phyloP scores from a whole-genome alignment of 805 yeast genomes.

The Candida methanosorbosa region DNA sequence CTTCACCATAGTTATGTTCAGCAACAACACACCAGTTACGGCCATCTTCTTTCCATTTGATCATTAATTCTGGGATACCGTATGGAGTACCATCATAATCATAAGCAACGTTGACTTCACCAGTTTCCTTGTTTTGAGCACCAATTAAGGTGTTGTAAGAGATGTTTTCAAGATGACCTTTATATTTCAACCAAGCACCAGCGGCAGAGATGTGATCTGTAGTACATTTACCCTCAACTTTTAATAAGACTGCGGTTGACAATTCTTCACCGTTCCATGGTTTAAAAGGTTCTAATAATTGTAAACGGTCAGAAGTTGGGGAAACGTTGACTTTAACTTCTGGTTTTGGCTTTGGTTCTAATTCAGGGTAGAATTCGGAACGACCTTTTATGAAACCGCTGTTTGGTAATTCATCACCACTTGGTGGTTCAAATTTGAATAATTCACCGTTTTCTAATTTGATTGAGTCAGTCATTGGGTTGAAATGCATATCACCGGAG shows the following conservation, averaged over 20 bases:
- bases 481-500: conserved; percentile 93
- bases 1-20: conserved; percentile 98
- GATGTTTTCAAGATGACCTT: conserved; percentile 94
- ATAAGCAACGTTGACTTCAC: conserved; percentile 85
- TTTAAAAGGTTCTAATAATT: conserved; percentile 79
- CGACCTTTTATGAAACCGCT: conserved; percentile 86
- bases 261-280: conserved; percentile 86
- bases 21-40: conserved; percentile 95
- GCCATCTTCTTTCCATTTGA: conserved; percentile 79
- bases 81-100: conserved; percentile 73
- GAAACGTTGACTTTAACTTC: conserved; percentile 47
- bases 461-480: conserved; percentile 88
- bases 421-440: conserved; percentile 81
- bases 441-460: conserved; percentile 83
- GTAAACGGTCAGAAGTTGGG: conserved; percentile 86
- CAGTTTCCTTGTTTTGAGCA: conserved; percentile 94
- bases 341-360: conserved; percentile 45
- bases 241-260: conserved; percentile 64
- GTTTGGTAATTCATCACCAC: conserved; percentile 84
- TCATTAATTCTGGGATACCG: conserved; percentile 94
- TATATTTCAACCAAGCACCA: conserved; percentile 97
- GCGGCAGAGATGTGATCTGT: conserved; percentile 99
- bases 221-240: conserved; percentile 97
- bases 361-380: conserved; percentile 46
- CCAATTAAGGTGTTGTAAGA: conserved; percentile 94